These are phyloP conservation scores for Curvularia sp. DNA, from an alignment of 2,329 filamentous ascomycete genomes.

Conservation along the genomic window DNA sequence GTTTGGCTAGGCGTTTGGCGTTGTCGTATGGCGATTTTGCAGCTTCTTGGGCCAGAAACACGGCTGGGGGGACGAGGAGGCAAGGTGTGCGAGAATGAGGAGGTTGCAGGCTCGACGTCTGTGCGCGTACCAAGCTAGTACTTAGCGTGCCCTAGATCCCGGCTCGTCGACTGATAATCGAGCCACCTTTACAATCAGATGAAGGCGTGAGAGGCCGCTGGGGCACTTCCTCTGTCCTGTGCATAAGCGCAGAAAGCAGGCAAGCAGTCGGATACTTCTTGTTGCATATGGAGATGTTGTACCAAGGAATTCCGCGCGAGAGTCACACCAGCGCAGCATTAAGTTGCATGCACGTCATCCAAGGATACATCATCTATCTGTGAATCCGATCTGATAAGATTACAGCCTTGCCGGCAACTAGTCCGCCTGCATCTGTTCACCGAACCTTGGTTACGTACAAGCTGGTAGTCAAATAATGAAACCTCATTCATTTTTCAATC, in stretches of 20 bases:
- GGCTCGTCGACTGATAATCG: constrained; percentile 28
- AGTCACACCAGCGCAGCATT: constrained; percentile 15
- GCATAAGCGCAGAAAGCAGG: background rate
- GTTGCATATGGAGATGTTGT: background rate
- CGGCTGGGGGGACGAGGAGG: constrained; percentile 36
- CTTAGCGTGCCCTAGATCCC: constrained; percentile 21
- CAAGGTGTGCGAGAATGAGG: constrained; percentile 25
- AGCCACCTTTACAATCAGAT: constrained; percentile 15
- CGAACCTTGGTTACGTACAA: background rate
- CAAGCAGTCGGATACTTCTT: background rate
- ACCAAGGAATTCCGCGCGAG: constrained; percentile 5
- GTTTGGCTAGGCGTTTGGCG: constrained; percentile 11
- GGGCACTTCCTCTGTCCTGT: background rate
- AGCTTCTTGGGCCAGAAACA: constrained; percentile 20
- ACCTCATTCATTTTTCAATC: background rate
- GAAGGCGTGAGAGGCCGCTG: constrained; percentile 2
- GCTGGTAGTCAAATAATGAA: background rate
- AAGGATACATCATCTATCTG: constrained; percentile 13
- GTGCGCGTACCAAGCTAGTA: constrained; percentile 18
- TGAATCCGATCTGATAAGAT: constrained; percentile 33
- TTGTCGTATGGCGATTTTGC: constrained; percentile 10
- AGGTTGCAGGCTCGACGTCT: constrained; percentile 25
- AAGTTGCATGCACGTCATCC: constrained; percentile 32
- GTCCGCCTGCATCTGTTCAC: background rate
- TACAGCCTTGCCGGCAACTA: constrained; percentile 9